These are phyloP conservation scores for Xylaria sp. DNA, from an alignment of 495 filamentous ascomycete genomes.

Conservation along the genomic window DNA sequence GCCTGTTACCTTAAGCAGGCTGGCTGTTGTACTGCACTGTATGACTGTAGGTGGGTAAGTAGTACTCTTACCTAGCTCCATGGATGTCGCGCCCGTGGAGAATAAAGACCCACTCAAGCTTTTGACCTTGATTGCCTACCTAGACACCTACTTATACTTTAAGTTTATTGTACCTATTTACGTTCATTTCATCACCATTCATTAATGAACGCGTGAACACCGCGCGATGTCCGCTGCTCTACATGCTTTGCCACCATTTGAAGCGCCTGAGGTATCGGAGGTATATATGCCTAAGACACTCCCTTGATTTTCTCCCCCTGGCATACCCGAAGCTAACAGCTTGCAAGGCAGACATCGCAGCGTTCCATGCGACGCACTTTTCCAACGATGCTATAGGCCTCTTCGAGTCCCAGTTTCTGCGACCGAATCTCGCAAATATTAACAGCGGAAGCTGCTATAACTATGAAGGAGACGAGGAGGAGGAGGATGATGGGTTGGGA, in stretches of 20 bases:
- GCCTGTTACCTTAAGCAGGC: neutral
- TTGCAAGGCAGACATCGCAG: constrained; percentile 71
- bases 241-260: constrained; percentile 20
- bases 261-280: constrained; percentile 55
- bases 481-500: constrained; percentile 77
- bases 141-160: neutral
- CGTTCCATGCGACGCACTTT: constrained; percentile 74
- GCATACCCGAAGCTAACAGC: constrained; percentile 36
- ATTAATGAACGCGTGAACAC: neutral
- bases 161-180: constrained; percentile 26
- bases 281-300: constrained; percentile 45
- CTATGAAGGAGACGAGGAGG: constrained; percentile 45
- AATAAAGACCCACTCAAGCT: constrained; percentile 1
- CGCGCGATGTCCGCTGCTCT: constrained; percentile 34
- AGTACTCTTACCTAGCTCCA: no score
- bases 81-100: neutral
- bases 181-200: neutral
- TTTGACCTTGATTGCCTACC: neutral
- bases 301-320: neutral
- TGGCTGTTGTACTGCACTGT: no score
- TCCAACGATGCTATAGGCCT: constrained; percentile 51
- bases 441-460: constrained; percentile 39
- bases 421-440: constrained; percentile 35
- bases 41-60: no score
- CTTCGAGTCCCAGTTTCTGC: constrained; percentile 58